Percentiles rank a stretch among this genome's conserved stretches.
Conservation (phyloP, 2,329 filamentous ascomycete genomes). For the Tolypocladium ophioglossoides region DNA sequence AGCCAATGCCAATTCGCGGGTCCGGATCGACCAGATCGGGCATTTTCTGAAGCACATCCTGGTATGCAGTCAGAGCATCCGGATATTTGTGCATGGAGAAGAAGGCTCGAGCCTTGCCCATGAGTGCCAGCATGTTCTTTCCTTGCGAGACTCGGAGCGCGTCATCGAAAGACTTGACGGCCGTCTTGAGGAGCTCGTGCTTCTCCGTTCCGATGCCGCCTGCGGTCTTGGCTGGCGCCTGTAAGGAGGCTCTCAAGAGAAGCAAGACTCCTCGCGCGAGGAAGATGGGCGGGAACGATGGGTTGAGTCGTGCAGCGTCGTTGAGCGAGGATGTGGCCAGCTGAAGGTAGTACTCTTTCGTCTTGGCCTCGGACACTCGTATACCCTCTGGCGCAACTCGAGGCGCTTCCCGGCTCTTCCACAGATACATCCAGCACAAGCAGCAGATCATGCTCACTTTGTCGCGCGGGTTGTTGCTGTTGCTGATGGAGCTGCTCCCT, state of each 20-base stretch:
- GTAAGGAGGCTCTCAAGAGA: conserved; percentile 77
- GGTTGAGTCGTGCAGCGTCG: conserved; percentile 89
- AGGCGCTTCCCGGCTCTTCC: conserved; percentile 75
- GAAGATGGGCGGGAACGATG: conserved; percentile 82
- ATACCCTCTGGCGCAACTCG: conserved; percentile 51
- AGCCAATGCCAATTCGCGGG: conserved; percentile 89
- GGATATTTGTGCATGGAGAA: conserved; percentile 81
- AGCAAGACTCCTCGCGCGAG: conserved; percentile 84
- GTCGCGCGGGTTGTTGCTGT: conserved; percentile 65
- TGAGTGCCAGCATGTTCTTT: conserved; percentile 82
- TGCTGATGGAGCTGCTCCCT: conserved; percentile 58
- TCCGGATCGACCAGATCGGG: conserved; percentile 86
- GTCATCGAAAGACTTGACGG: conserved; percentile 90
- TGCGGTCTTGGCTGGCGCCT: conserved; percentile 60
- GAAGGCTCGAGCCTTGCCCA: conserved; percentile 79
- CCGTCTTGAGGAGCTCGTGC: conserved; percentile 71
- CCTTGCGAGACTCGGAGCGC: conserved; percentile 74
- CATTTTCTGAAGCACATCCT: conserved; percentile 76
- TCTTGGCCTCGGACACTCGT: conserved; percentile 62
- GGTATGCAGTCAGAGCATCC: conserved; percentile 76
- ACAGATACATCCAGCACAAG: conserved; percentile 83
- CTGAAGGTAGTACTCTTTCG: conserved; percentile 88
- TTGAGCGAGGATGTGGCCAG: conserved; percentile 86
- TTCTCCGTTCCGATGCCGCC: conserved; percentile 61
- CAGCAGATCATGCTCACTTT: conserved; percentile 75